A percentile compares a stretch with the other conserved stretches of the same genome.
phyloP scores from a whole-genome alignment of 768 basidiomycete genomes.

The Favolaschia claudopus region DNA sequence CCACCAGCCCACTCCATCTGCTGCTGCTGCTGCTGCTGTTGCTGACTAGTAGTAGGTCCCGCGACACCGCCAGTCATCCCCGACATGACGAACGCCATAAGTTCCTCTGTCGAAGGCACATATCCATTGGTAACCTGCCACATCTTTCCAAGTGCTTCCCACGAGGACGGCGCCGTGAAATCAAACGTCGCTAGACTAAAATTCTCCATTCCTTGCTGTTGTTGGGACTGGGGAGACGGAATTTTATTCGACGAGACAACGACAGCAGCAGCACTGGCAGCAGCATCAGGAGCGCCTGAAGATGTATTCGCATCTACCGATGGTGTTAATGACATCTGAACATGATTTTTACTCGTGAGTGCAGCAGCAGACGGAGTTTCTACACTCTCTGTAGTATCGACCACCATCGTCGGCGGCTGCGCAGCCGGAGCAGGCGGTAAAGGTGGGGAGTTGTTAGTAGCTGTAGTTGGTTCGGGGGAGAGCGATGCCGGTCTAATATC shows the following conservation, averaged over 20 bases:
- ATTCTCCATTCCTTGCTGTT: constrained; percentile 60
- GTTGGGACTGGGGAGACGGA: no score
- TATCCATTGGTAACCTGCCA: constrained; percentile 76
- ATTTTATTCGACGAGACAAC: constrained; percentile 38
- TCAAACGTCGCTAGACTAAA: constrained; percentile 81
- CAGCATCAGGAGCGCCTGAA: constrained; percentile 54
- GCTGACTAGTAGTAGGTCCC: constrained; percentile 26
- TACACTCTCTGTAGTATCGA: constrained; percentile 45
- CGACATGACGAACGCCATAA: constrained; percentile 76
- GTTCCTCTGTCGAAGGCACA: constrained; percentile 74
- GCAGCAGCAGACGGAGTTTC: constrained; percentile 49
- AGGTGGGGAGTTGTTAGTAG: constrained; percentile 26
- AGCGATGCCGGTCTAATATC: constrained; percentile 72
- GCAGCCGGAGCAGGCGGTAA: constrained; percentile 23
- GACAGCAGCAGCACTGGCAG: constrained; percentile 29
- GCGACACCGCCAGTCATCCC: constrained; percentile 34
- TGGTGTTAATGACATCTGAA: constrained; percentile 49
- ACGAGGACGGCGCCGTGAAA: constrained; percentile 74
- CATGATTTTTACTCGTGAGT: constrained; percentile 51
- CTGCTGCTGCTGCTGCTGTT: constrained; percentile 30
- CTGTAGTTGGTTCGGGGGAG: constrained; percentile 27
- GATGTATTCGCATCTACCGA: constrained; percentile 68
- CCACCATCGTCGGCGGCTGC: background rate
- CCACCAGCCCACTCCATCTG: constrained; percentile 22
- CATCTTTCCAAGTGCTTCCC: constrained; percentile 83